A percentile compares a stretch with the other conserved stretches of the same genome.
Evolutionary conservation across 2,329 filamentous ascomycete genomes (phyloP).

Genomic region (Diaporthe ampelina): DNA sequence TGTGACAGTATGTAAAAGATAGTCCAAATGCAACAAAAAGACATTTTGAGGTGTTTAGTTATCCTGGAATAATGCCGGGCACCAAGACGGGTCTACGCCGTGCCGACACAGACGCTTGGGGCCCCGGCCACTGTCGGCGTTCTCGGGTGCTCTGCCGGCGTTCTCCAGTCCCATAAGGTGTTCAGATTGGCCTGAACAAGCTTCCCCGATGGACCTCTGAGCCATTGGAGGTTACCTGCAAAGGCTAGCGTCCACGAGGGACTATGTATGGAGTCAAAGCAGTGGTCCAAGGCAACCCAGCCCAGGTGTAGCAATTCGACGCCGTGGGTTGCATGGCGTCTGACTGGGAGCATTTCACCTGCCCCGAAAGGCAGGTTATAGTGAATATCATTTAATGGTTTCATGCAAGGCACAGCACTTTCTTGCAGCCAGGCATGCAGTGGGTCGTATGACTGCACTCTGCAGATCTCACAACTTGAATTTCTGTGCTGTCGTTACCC

Average conservation of each 20-base stretch:
- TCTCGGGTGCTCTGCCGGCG: no score
- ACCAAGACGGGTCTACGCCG: not conserved
- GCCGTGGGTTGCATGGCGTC: not conserved
- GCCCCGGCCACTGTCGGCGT: no score
- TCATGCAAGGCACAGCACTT: conserved; percentile 12
- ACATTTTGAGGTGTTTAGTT: not conserved
- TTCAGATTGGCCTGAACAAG: not conserved
- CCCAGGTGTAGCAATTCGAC: not conserved
- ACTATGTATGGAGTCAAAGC: not conserved
- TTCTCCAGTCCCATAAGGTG: no score
- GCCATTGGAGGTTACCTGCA: not conserved
- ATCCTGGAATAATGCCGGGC: not conserved
- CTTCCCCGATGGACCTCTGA: not conserved
- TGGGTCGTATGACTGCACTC: not conserved
- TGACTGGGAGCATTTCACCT: conserved; percentile 3
- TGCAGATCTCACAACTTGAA: not conserved
- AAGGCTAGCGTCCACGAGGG: not conserved
- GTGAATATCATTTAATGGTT: conserved; percentile 4
- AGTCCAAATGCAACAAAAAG: not conserved
- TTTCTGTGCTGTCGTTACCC: not conserved
- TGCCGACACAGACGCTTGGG: no score
- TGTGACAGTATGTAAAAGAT: not conserved
- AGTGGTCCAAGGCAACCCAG: not conserved
- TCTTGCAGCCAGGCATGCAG: not conserved
- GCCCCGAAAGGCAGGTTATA: not conserved